These are phyloP conservation scores for Mucor indicus DNA, from an alignment of 371 early-diverging fungal species.

Conservation along the genomic window DNA sequence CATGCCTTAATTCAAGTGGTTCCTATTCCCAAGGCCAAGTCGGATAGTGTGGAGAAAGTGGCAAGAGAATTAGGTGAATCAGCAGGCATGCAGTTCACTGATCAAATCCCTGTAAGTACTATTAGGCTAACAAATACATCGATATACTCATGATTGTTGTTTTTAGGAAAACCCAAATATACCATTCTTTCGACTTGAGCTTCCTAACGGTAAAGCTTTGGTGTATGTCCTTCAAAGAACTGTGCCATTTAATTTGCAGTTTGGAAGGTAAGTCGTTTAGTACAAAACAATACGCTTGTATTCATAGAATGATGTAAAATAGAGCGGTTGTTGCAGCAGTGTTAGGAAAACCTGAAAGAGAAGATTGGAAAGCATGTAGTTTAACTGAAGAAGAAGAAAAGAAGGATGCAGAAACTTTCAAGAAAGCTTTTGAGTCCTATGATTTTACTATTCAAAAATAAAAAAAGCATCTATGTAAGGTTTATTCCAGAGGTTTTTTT, in stretches of 20 bases:
- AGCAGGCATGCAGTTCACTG: conserved; percentile 32
- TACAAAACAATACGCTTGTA: not conserved
- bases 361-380: conserved; percentile 72
- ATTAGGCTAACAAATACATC: not conserved
- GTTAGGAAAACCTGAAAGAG: conserved; percentile 60
- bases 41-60: conserved; percentile 26
- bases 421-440: conserved; percentile 51
- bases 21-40: conserved; percentile 40
- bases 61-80: conserved; percentile 34
- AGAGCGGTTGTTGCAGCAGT: conserved; percentile 62
- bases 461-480: not conserved
- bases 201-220: conserved; percentile 51
- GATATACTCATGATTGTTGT: no score
- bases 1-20: conserved; percentile 71
- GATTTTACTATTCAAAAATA: conserved; percentile 30
- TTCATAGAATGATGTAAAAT: not conserved
- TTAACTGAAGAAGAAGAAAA: conserved; percentile 62
- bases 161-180: conserved; percentile 28
- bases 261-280: conserved; percentile 64
- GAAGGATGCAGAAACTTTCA: conserved; percentile 46
- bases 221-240: conserved; percentile 43
- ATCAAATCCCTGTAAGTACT: conserved; percentile 43
- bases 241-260: conserved; percentile 64
- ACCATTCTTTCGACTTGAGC: conserved; percentile 64
- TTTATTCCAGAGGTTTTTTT: not conserved